Evolutionary conservation across 2,329 filamentous ascomycete genomes (phyloP).

Genomic region (Aspergillus novoparasiticus): DNA sequence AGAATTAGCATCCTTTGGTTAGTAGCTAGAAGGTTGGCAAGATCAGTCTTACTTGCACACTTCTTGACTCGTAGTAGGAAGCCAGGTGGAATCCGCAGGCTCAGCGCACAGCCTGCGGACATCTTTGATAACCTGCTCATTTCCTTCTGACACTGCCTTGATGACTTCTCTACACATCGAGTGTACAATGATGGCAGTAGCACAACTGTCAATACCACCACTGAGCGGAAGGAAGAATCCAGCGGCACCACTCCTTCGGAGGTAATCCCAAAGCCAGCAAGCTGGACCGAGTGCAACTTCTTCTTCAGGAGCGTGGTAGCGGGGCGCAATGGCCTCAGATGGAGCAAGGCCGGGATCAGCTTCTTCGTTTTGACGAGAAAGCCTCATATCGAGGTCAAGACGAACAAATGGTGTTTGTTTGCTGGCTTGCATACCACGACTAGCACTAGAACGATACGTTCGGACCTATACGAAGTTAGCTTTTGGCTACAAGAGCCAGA

Average conservation of each 20-base stretch:
- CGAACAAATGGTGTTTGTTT: conserved; percentile 35
- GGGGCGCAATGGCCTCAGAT: conserved; percentile 49
- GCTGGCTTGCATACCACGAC: conserved; percentile 38
- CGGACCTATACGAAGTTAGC: conserved; percentile 33
- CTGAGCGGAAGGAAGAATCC: conserved; percentile 45
- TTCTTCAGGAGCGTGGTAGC: conserved; percentile 65
- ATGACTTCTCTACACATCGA: conserved; percentile 44
- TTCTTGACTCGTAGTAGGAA: conserved; percentile 62
- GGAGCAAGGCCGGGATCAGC: conserved; percentile 50
- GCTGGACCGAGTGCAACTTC: conserved; percentile 68
- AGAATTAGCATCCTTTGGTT: conserved; percentile 5
- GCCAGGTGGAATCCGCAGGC: conserved; percentile 48
- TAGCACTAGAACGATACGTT: conserved; percentile 33
- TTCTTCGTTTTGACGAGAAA: conserved; percentile 40
- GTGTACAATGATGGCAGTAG: conserved; percentile 42
- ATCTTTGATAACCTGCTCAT: conserved; percentile 57
- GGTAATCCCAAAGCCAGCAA: conserved; percentile 62
- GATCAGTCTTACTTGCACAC: conserved; percentile 50
- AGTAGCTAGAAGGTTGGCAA: background rate
- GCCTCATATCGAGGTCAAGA: conserved; percentile 40
- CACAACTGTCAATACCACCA: conserved; percentile 45
- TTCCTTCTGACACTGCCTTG: conserved; percentile 37
- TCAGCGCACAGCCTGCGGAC: conserved; percentile 56
- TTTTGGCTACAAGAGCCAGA: too few species aligned
- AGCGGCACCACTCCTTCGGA: conserved; percentile 38